A percentile compares a stretch with the other conserved stretches of the same genome.
phyloP scores from a whole-genome alignment of 371 early-diverging fungal genomes.

The Entomophthora muscae region DNA sequence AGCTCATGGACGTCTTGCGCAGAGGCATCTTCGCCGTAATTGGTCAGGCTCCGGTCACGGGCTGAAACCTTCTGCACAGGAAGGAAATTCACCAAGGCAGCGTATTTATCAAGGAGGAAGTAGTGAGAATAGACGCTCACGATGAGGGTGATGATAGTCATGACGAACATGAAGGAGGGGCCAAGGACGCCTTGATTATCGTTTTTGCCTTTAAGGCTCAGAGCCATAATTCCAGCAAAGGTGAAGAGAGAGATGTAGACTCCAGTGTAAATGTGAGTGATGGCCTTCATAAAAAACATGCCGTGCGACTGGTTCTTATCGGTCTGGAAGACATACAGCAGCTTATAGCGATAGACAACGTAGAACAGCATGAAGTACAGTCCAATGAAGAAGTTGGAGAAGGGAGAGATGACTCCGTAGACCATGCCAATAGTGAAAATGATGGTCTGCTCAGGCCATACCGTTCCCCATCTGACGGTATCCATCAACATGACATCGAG shows the following conservation, averaged over 20 bases:
- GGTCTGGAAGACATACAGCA: conserved; percentile 26
- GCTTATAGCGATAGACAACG: conserved; percentile 30
- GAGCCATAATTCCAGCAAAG: neutral
- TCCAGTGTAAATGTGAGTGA: neutral
- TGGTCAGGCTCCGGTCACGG: neutral
- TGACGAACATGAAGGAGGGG: too few species aligned
- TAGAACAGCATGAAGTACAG: conserved; percentile 32
- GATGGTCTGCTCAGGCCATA: conserved; percentile 1
- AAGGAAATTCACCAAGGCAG: neutral
- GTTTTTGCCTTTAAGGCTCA: too few species aligned
- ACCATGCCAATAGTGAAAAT: conserved; percentile 9
- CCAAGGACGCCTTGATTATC: too few species aligned
- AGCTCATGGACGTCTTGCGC: too few species aligned
- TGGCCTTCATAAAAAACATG: neutral
- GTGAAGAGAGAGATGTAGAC: neutral
- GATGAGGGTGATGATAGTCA: too few species aligned
- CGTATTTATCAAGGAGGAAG: neutral
- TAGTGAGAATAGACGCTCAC: neutral
- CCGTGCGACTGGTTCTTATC: neutral
- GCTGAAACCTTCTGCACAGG: neutral
- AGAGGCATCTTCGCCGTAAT: neutral
- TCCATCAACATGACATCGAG: neutral
- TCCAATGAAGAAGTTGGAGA: conserved; percentile 27
- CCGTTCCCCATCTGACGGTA: neutral
- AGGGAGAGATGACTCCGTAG: conserved; percentile 32